Base-by-base conservation (phyloP, 352 stramenopile genomes). In the Plasmopara viticola region DNA sequence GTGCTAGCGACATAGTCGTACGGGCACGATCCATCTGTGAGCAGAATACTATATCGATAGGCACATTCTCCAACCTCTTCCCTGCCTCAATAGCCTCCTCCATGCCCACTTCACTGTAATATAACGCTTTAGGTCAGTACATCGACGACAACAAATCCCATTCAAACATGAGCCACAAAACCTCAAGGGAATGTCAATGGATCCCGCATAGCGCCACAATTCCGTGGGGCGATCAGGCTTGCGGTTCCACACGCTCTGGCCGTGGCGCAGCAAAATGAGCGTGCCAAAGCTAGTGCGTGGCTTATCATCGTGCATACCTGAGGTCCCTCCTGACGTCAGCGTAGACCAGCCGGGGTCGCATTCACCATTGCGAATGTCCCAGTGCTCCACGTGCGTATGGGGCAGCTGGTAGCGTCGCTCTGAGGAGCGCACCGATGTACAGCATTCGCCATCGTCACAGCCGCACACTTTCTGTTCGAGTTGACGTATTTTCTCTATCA, bases 211-310 rank as follows among this genome's bases (percentile, higher is more conserved):
- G 10, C 82, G 77, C 82, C 82, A 92, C 25, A 87, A 62, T 44
- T 87, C 74, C n/a, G 70, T 67, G 5, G 82, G 82, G 12, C 56
- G 65, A 39, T 87, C 66, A 10, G 82, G 82, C 50, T 92, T 90
- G 59, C 77, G 77, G 62, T 92, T 92, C 82, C 82, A 92, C 47
- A 92, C 78, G 56, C 78, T 90, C 59, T 92, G 82, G 8, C 82
- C 82, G 59, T 92, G 82, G n/a, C 82, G 82, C 46, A 92, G 59
- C 44, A 92, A 51, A 44, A 92, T 88, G 41, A 92, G 76, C 58
- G 74, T 87, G 14, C 81, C 81, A 37, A 85, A 83, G 62, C 76
- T 87, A 29, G 63, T 72, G 46, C 75, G 72, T 18, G 64, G 31
- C 9, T 64, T 64, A 20, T 74, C 54, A 12, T 48, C 54, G 6